Evolutionary conservation across 164 flowering plant genomes (phyloP), one percentile per base, ranked within the genome.

Genomic region (Vitis riparia): DNA sequence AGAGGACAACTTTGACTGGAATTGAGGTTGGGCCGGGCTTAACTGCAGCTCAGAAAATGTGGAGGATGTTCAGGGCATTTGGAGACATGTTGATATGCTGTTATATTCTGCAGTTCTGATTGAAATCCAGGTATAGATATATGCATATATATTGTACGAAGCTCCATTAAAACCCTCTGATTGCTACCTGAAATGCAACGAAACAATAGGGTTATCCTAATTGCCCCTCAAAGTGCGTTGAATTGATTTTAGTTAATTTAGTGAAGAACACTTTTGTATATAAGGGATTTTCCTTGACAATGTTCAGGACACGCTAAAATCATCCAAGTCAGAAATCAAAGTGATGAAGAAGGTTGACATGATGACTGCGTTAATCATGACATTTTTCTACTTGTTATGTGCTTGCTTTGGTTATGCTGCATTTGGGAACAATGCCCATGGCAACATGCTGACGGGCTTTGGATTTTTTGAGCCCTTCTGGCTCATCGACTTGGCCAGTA

Each of bases 331-430:
- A 3, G 91, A 86, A 71, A 82, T 81, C 78, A 83, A 79, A 73
- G 78, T 68, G 73, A 89, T 89, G 93, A 91, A 84, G 80, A 87
- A 74, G 73, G 92, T 89, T 0, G 77, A 72, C 72, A 1, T 73
- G 23, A 58, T 84, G 7, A 82, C 77, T 0, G 72, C 84, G 3
- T 32, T 61, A 0, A 74, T 73, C 8, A 82, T 89, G 13, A 86
- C 85, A 7, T 5, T 68, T 17, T 80, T 89, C 74, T 89, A 86
- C 68, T 12, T 83, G 74, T 44, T 79, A 73, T 87, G 89, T 65
- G 88, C 88, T 11, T 82, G 86, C 68, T 63, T 82, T n/a, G 96
- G 96, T n/a, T 89, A 86, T 71, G 92, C 88, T 48, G 96, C 93
- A 16, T 87, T 89, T 44, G 96, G 96, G 12, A 78, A 79, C 73